Conservation (phyloP, 257 asterid species). For the Fraxinus excelsior region DNA sequence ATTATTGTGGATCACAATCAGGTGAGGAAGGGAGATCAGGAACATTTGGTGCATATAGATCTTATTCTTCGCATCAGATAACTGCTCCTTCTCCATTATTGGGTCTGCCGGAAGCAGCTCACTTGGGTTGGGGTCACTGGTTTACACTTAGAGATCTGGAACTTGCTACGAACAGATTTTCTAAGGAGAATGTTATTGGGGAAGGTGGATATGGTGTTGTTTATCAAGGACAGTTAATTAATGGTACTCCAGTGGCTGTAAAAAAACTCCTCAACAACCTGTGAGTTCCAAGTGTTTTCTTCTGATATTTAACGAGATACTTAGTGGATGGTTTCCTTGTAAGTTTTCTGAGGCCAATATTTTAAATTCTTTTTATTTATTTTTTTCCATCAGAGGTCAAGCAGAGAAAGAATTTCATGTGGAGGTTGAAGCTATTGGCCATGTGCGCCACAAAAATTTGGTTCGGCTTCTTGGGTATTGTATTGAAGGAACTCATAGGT, state of each 20-base stretch:
- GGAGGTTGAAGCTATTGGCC: slow-evolving; percentile 98
- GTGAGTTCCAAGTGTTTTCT: slow-evolving; percentile 50
- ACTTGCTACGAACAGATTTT: slow-evolving; percentile 74
- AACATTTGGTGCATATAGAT: slow-evolving; percentile 47
- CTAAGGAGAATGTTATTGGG: slow-evolving; percentile 84
- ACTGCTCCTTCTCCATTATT: slow-evolving; percentile 83
- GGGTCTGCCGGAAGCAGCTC: slow-evolving; percentile 94
- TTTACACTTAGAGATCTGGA: slow-evolving; percentile 89
- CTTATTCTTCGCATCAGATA: slow-evolving; percentile 57
- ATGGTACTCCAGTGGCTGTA: slow-evolving; percentile 87
- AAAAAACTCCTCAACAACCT: slow-evolving; percentile 91
- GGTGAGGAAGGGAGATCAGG: slow-evolving; percentile 91
- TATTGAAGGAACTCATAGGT: slow-evolving; percentile 99
- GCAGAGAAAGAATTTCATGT: slow-evolving; percentile 93
- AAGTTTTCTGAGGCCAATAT: slow-evolving; percentile 11
- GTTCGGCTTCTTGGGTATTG: slow-evolving; percentile 96
- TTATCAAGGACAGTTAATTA: slow-evolving; percentile 71
- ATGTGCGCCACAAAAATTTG: slow-evolving; percentile 91
- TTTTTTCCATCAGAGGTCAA: slow-evolving; percentile 65
- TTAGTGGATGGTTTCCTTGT: not conserved
- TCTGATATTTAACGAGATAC: slow-evolving; percentile 13
- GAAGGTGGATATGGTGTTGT: slow-evolving; percentile 99
- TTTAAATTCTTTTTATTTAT: not conserved
- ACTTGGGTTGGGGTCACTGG: slow-evolving; percentile 99
- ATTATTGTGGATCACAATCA: slow-evolving; percentile 66